These are phyloP conservation scores for Camellia oleifera DNA, from an alignment of 179 eudicot species.

Conservation along the genomic window DNA sequence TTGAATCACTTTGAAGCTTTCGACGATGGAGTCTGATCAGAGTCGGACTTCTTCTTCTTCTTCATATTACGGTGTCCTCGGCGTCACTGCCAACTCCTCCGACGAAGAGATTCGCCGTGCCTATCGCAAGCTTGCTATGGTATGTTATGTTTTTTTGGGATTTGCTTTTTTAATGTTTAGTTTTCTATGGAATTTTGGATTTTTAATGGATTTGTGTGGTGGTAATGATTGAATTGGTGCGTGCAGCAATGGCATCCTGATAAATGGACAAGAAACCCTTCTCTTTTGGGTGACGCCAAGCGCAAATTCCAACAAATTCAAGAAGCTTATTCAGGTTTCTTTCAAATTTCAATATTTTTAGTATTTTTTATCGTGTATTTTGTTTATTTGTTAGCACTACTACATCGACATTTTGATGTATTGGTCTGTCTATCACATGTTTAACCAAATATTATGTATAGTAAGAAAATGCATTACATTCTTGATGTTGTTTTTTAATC, in stretches of 20 bases:
- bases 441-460: too few relatives aligned
- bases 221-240: background rate
- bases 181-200: background rate
- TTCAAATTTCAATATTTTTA: background rate
- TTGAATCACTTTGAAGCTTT: background rate
- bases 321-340: slow-evolving; percentile 80
- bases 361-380: too few relatives aligned
- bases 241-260: slow-evolving; percentile 95
- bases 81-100: slow-evolving; percentile 42
- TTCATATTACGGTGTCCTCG: slow-evolving; percentile 61
- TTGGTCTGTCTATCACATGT: too few relatives aligned
- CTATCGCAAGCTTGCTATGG: slow-evolving; percentile 80
- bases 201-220: background rate
- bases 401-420: too few relatives aligned
- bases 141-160: slow-evolving; percentile 9
- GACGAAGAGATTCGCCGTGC: slow-evolving; percentile 64
- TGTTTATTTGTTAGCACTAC: too few relatives aligned
- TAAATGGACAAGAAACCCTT: slow-evolving; percentile 57
- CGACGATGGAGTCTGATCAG: background rate
- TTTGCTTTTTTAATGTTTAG: background rate
- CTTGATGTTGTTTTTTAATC: too few relatives aligned
- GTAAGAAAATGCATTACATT: too few relatives aligned
- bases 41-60: background rate
- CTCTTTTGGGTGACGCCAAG: slow-evolving; percentile 59
- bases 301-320: slow-evolving; percentile 79